These are phyloP conservation scores for Cyanodermella asteris DNA, from an alignment of 2,329 filamentous ascomycete genomes.

Conservation along the genomic window DNA sequence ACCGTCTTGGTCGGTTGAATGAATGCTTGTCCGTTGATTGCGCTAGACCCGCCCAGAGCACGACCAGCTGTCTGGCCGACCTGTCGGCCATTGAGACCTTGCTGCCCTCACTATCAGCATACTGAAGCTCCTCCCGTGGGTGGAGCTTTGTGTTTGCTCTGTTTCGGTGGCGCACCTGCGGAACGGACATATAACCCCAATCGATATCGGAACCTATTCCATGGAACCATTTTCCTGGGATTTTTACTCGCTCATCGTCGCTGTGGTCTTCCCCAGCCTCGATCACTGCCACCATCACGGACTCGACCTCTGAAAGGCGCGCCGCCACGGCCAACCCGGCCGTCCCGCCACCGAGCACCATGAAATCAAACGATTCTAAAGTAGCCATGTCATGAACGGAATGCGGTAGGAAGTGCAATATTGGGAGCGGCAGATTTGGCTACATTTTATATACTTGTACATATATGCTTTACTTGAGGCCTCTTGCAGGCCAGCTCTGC, in stretches of 20 bases:
- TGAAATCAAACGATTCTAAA: no score
- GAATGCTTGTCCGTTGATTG: conserved; percentile 15
- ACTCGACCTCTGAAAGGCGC: conserved; percentile 23
- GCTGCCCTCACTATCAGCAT: neutral
- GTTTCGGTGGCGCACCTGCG: conserved; percentile 3
- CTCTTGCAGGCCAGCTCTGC: no score
- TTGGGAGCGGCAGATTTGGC: no score
- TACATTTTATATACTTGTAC: no score
- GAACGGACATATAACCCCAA: conserved; percentile 6
- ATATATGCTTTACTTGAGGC: no score
- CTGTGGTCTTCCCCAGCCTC: conserved; percentile 18
- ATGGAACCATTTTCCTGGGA: conserved; percentile 9
- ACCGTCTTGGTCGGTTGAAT: conserved; percentile 9
- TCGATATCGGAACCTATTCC: no score
- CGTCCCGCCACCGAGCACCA: conserved; percentile 33
- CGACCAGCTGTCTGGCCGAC: conserved; percentile 13
- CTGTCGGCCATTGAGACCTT: conserved; percentile 5
- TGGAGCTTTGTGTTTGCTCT: no score
- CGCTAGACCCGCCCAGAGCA: conserved; percentile 16
- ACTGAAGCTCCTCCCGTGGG: conserved; percentile 8
- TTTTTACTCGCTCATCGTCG: conserved; percentile 11
- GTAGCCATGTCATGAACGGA: no score
- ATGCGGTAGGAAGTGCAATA: no score
- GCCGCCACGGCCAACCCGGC: conserved; percentile 30
- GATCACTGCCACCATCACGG: conserved; percentile 22